A percentile compares a stretch with the other conserved stretches of the same genome.
phyloP scores from a whole-genome alignment of 2,329 filamentous ascomycete genomes.

The Anthostomella pinea region DNA sequence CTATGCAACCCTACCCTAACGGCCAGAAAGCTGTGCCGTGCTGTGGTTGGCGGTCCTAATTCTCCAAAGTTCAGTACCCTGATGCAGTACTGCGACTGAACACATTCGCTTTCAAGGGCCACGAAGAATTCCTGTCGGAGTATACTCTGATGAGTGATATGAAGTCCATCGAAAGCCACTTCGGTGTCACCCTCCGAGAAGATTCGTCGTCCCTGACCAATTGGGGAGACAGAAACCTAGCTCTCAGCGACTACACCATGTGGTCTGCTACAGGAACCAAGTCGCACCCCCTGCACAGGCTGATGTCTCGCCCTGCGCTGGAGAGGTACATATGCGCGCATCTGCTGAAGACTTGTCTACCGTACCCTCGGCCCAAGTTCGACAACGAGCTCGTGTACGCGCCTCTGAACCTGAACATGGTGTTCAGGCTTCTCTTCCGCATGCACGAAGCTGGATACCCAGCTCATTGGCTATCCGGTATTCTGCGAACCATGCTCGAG shows the following conservation, averaged over 20 bases:
- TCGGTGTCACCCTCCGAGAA: neutral
- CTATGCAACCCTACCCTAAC: neutral
- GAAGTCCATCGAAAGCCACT: neutral
- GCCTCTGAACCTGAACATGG: conserved; percentile 23
- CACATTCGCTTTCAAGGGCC: neutral
- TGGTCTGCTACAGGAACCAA: conserved; percentile 7
- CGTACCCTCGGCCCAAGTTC: conserved; percentile 10
- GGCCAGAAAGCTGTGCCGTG: neutral
- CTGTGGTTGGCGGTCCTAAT: too few species aligned
- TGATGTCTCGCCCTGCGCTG: conserved; percentile 16
- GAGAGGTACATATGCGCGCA: conserved; percentile 24
- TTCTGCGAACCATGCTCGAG: conserved; percentile 14
- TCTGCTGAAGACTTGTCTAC: conserved; percentile 27
- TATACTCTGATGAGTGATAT: neutral
- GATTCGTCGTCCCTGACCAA: conserved; percentile 2
- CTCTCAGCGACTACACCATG: conserved; percentile 15
- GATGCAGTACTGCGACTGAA: neutral
- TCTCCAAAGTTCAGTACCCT: neutral
- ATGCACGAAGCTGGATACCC: conserved; percentile 26
- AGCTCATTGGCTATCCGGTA: conserved; percentile 25
- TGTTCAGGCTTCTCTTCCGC: conserved; percentile 19
- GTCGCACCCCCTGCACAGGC: conserved; percentile 6
- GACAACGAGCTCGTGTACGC: conserved; percentile 16
- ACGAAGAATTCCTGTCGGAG: neutral
- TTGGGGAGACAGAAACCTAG: conserved; percentile 5